Evolutionary conservation across 192 early-diverging fungal species (phyloP).

Genomic region (Backusella sp.): DNA sequence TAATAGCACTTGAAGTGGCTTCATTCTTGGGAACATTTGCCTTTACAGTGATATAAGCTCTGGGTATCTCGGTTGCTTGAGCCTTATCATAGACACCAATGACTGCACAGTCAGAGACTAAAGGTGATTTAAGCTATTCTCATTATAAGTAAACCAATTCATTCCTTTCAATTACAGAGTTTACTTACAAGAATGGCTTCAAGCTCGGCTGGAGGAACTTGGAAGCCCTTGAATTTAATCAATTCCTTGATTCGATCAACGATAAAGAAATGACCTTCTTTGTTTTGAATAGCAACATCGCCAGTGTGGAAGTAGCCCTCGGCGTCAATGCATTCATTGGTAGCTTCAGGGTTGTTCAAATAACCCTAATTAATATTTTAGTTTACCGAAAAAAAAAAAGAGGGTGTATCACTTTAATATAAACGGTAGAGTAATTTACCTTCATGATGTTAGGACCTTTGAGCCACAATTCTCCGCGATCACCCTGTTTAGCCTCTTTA

Average conservation of each 20-base stretch:
- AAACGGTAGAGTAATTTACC: background rate
- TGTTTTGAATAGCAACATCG: slow-evolving; percentile 56
- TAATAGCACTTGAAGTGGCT: slow-evolving; percentile 39
- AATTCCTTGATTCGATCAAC: slow-evolving; percentile 76
- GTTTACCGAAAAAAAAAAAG: background rate
- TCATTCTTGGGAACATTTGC: slow-evolving; percentile 22
- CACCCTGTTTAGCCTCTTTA: slow-evolving; percentile 46
- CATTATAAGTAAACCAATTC: no score
- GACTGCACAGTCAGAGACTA: slow-evolving; percentile 68
- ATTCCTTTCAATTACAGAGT: no score
- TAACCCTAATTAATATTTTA: slow-evolving; percentile 32
- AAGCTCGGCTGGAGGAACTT: slow-evolving; percentile 74
- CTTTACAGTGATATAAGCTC: slow-evolving; percentile 71
- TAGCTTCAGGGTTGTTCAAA: slow-evolving; percentile 45
- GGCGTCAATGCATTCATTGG: slow-evolving; percentile 37
- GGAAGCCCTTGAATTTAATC: slow-evolving; percentile 54
- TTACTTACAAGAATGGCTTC: slow-evolving; percentile 61
- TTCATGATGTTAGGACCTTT: slow-evolving; percentile 78
- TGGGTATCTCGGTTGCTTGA: slow-evolving; percentile 75
- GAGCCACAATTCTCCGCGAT: slow-evolving; percentile 82
- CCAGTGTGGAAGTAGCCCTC: slow-evolving; percentile 59
- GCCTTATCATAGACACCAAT: slow-evolving; percentile 62
- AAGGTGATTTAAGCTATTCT: slow-evolving; percentile 50
- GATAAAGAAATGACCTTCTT: slow-evolving; percentile 63
- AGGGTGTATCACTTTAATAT: no score